These are phyloP conservation scores for Starmerella cellae DNA, from an alignment of 805 yeast genomes.

Conservation along the genomic window DNA sequence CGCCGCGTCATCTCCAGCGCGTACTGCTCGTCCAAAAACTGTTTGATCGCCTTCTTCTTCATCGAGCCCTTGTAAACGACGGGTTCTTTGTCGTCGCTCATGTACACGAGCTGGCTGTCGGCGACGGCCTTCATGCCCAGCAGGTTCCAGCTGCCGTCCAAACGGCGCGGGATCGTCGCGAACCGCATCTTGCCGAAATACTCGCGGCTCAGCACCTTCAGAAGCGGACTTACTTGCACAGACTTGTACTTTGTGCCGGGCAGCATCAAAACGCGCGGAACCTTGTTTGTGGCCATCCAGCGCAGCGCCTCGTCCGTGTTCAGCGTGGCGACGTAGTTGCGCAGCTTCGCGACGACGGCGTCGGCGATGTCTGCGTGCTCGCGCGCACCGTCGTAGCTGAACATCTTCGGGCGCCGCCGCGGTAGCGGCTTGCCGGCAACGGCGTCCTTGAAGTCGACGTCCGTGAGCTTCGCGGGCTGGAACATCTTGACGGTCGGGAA, in stretches of 20 bases:
- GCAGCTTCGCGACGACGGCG: constrained; percentile 22
- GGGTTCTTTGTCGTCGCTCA: constrained; percentile 20
- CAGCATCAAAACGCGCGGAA: constrained; percentile 24
- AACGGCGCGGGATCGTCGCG: constrained; percentile 22
- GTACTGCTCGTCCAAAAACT: constrained; percentile 23
- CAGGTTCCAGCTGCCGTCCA: constrained; percentile 21
- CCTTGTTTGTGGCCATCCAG: constrained; percentile 21
- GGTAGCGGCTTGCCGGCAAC: constrained; percentile 20
- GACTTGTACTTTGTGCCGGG: constrained; percentile 22
- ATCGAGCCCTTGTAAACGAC: constrained; percentile 24
- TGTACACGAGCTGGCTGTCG: constrained; percentile 21
- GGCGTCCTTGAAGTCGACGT: constrained; percentile 20
- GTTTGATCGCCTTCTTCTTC: constrained; percentile 19
- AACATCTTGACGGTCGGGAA: constrained; percentile 76
- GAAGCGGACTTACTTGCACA: constrained; percentile 23
- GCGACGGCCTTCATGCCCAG: constrained; percentile 19
- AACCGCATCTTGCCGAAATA: constrained; percentile 24
- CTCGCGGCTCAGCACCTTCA: constrained; percentile 25
- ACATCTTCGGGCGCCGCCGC: constrained; percentile 21
- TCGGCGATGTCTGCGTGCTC: constrained; percentile 21
- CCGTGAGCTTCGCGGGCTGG: constrained; percentile 59
- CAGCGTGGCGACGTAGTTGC: constrained; percentile 24
- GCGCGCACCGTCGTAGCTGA: constrained; percentile 26
- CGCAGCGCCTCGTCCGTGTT: constrained; percentile 16
- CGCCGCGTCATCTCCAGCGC: constrained; percentile 20